phyloP scores from a whole-genome alignment of 371 early-diverging fungal species.

The Entomophthora muscae region DNA sequence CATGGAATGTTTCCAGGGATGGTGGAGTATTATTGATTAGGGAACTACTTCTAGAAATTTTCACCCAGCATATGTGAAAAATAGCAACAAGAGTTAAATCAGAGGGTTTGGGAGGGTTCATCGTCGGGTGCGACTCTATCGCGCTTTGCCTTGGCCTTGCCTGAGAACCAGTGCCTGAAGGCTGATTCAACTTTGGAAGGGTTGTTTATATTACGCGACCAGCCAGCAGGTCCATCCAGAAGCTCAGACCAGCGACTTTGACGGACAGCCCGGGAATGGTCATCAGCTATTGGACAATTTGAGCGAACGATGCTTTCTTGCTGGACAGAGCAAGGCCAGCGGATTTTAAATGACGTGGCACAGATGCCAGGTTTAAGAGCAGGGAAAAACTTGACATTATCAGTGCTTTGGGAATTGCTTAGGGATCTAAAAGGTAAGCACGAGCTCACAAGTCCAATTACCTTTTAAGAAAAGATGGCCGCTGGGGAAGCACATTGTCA shows the following conservation, averaged over 20 bases:
- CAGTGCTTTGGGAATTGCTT: no score
- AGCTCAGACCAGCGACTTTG: not conserved
- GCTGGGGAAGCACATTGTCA: not conserved
- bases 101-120: no score
- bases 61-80: no score
- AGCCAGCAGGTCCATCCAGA: not conserved
- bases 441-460: not conserved
- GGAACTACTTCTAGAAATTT: no score
- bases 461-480: slow-evolving; percentile 1
- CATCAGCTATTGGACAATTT: not conserved
- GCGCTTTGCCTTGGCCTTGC: not conserved
- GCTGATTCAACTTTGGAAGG: not conserved
- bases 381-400: not conserved
- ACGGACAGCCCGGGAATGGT: not conserved
- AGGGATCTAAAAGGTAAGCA: not conserved
- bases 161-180: not conserved
- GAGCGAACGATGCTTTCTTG: not conserved
- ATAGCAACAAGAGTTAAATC: no score
- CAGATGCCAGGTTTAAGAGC: not conserved
- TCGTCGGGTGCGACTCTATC: no score
- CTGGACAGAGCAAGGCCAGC: not conserved
- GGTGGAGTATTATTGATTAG: no score
- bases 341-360: not conserved
- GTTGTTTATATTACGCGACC: not conserved
- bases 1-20: no score